Percentiles rank a stretch among this genome's conserved stretches.
Conservation (phyloP, 768 basidiomycete genomes). For the Suillus fuscotomentosus region DNA sequence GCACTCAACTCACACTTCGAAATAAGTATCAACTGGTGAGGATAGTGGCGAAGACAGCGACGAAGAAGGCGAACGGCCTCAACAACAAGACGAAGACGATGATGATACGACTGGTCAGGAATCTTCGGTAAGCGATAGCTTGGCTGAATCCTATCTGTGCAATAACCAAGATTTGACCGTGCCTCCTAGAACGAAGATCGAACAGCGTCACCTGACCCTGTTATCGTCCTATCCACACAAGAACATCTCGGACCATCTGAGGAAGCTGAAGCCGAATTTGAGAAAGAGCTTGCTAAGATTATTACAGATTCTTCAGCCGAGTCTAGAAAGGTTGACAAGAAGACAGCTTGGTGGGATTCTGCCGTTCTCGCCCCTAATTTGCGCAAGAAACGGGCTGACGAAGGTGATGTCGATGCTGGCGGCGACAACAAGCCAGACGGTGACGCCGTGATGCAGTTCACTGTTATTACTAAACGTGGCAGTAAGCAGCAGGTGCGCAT, state of each 20-base stretch:
- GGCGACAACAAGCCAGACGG: conserved; percentile 30
- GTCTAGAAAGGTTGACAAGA: conserved; percentile 83
- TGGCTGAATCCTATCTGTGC: neutral
- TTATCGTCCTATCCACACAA: conserved; percentile 67
- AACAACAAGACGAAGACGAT: conserved; percentile 63
- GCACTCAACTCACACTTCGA: conserved; percentile 14
- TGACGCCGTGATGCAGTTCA: conserved; percentile 79
- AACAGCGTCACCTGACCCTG: conserved; percentile 79
- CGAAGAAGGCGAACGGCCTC: conserved; percentile 37
- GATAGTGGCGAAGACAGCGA: conserved; percentile 56
- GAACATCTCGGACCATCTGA: conserved; percentile 81
- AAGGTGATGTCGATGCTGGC: conserved; percentile 52
- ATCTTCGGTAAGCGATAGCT: conserved; percentile 47
- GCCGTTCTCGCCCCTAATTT: conserved; percentile 67
- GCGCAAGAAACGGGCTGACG: conserved; percentile 66
- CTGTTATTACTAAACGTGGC: conserved; percentile 87
- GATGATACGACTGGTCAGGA: conserved; percentile 48
- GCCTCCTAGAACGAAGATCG: conserved; percentile 53
- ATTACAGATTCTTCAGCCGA: conserved; percentile 86
- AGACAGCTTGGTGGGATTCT: conserved; percentile 89
- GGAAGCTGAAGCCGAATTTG: conserved; percentile 92
- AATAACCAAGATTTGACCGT: conserved; percentile 4
- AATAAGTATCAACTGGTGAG: conserved; percentile 33
- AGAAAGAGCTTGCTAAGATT: conserved; percentile 93
- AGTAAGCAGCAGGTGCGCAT: conserved; percentile 82